Evolutionary conservation across 768 basidiomycete genomes (phyloP).

Genomic region (Auriscalpium vulgare): DNA sequence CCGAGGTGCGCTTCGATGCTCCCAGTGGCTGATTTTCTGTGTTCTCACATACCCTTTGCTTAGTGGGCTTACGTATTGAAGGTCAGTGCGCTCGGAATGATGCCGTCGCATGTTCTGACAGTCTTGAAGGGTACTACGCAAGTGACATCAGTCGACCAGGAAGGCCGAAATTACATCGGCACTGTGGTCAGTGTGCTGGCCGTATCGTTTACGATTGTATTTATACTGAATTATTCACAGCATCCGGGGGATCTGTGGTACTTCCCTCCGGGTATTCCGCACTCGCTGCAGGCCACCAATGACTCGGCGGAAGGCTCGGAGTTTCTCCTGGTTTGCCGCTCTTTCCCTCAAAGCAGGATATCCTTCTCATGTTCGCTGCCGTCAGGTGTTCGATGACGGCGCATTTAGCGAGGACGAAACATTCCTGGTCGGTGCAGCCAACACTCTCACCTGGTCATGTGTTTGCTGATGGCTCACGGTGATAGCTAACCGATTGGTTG

Average conservation of each 20-base stretch:
- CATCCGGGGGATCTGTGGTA: constrained; percentile 17
- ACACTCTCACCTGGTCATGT: not conserved
- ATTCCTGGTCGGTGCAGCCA: constrained; percentile 21
- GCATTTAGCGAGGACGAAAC: constrained; percentile 27
- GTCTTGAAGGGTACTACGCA: constrained; percentile 9
- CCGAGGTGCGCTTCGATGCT: constrained; percentile 15
- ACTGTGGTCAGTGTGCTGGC: constrained; percentile 7
- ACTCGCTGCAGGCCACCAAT: constrained; percentile 28
- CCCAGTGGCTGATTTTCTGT: not conserved
- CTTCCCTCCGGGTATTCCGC: constrained; percentile 30
- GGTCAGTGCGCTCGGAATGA: constrained; percentile 9
- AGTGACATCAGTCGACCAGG: constrained; percentile 7
- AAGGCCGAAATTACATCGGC: constrained; percentile 10
- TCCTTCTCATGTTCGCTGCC: not conserved
- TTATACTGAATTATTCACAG: not conserved
- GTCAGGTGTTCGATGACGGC: constrained; percentile 28
- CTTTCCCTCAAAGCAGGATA: not conserved
- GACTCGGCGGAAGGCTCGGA: constrained; percentile 23
- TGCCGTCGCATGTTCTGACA: not conserved
- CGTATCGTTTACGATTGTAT: not conserved
- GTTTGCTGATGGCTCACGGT: constrained; percentile 2
- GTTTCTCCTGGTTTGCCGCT: constrained; percentile 24
- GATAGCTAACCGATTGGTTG: constrained; percentile 25
- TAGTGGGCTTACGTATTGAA: constrained; percentile 28
- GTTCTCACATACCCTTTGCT: not conserved